Conservation (phyloP, 2,329 filamentous ascomycete genomes). For the Microdochium bolleyi region DNA sequence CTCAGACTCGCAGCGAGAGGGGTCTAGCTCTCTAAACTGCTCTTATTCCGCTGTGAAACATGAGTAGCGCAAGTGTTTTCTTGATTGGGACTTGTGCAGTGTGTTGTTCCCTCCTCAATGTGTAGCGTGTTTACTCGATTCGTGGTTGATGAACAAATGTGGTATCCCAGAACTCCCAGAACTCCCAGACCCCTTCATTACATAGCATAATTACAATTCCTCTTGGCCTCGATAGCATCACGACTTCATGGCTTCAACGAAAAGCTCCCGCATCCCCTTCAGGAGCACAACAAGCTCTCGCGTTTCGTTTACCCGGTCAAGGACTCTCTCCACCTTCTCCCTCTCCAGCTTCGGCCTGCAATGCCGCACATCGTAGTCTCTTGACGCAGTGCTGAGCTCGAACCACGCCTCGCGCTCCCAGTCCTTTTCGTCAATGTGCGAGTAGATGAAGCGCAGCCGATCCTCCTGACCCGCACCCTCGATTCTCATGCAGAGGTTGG, state of each 20-base stretch:
- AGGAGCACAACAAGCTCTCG: conserved; percentile 64
- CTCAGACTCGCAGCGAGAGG: not conserved
- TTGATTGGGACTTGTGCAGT: not conserved
- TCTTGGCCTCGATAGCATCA: conserved; percentile 14
- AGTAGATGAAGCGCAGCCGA: conserved; percentile 82
- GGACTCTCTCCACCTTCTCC: conserved; percentile 67
- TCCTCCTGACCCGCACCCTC: conserved; percentile 82
- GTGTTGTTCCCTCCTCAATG: not conserved
- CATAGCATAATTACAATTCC: not conserved
- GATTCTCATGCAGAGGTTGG: conserved; percentile 79
- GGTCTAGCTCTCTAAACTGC: not conserved
- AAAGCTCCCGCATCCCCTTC: conserved; percentile 77
- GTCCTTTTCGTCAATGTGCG: conserved; percentile 76
- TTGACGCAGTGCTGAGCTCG: conserved; percentile 71
- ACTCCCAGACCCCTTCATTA: not conserved
- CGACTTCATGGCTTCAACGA: conserved; percentile 57
- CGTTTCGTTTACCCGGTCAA: conserved; percentile 75
- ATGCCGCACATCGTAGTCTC: conserved; percentile 79
- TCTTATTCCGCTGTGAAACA: too few species aligned
- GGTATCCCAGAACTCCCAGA: not conserved
- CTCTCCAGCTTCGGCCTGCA: conserved; percentile 75
- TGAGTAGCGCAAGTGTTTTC: too few species aligned
- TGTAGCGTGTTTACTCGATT: not conserved
- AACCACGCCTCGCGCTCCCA: conserved; percentile 92
- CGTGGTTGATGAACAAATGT: not conserved